phyloP scores from a whole-genome alignment of 2,329 filamentous ascomycete genomes.

The Cytospora piceicola region DNA sequence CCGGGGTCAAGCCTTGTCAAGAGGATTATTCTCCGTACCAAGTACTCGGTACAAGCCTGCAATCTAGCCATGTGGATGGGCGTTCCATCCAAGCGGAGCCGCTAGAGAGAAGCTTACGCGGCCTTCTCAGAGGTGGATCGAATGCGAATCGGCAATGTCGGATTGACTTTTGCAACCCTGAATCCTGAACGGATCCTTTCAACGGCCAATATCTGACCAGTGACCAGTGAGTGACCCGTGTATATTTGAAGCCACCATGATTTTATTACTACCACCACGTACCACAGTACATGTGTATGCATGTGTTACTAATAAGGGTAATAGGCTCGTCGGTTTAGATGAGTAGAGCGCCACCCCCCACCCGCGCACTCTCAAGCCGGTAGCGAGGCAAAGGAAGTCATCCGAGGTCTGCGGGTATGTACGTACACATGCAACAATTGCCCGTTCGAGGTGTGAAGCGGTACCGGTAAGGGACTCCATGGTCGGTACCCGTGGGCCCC shows the following conservation, averaged over 20 bases:
- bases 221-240: background rate
- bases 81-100: conserved; percentile 29
- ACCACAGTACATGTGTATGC: background rate
- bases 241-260: no score
- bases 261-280: no score
- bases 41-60: conserved; percentile 18
- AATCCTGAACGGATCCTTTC: conserved; percentile 6
- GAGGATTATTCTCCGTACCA: conserved; percentile 2
- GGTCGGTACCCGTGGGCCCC: no score
- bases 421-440: no score
- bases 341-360: no score
- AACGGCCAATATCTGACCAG: conserved; percentile 6
- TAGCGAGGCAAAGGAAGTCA: no score
- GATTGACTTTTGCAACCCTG: conserved; percentile 15
- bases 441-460: no score
- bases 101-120: conserved; percentile 31
- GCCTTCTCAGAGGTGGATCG: conserved; percentile 21
- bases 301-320: no score
- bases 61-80: conserved; percentile 28
- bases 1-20: conserved; percentile 5
- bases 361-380: no score
- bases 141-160: conserved; percentile 16
- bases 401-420: no score
- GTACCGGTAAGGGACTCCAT: no score
- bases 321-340: no score